These are phyloP conservation scores for Trichosporon coremiiforme DNA, from an alignment of 1,284 basidiomycete species.

Conservation along the genomic window DNA sequence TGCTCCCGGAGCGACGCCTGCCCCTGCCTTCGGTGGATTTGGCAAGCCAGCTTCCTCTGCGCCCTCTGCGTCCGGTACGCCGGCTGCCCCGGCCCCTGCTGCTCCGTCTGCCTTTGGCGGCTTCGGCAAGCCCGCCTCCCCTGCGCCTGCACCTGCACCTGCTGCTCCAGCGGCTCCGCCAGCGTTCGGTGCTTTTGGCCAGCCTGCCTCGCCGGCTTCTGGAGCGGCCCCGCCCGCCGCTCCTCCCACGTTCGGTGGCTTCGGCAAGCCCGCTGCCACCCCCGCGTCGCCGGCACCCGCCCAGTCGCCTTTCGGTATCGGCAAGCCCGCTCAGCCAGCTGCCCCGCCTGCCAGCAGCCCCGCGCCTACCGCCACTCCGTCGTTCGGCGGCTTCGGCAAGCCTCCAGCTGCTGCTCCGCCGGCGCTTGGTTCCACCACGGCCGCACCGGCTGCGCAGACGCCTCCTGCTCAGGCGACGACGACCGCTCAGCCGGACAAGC, in stretches of 20 bases:
- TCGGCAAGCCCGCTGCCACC: constrained; percentile 16
- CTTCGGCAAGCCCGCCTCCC: not conserved
- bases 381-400: not conserved
- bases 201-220: not conserved
- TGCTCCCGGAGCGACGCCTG: constrained; percentile 2
- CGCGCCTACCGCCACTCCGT: not conserved
- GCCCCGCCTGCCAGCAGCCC: not conserved
- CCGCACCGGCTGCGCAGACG: constrained; percentile 19
- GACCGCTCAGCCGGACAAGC: constrained; percentile 35
- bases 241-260: constrained; percentile 15
- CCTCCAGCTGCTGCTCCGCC: constrained; percentile 19
- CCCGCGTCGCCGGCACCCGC: constrained; percentile 15
- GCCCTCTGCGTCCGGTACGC: not conserved
- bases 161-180: not conserved
- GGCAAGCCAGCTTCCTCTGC: constrained; percentile 2
- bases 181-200: constrained; percentile 10
- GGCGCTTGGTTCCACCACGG: constrained; percentile 10
- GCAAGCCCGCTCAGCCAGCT: not conserved
- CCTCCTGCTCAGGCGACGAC: not conserved
- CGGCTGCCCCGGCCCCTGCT: constrained; percentile 20
- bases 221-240: not conserved
- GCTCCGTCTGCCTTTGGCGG: not conserved
- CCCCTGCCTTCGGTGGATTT: not conserved
- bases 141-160: not conserved
- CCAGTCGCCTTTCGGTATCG: not conserved